Base-by-base conservation (phyloP, 2,329 filamentous ascomycete species). In the Cytospora leucostoma region DNA sequence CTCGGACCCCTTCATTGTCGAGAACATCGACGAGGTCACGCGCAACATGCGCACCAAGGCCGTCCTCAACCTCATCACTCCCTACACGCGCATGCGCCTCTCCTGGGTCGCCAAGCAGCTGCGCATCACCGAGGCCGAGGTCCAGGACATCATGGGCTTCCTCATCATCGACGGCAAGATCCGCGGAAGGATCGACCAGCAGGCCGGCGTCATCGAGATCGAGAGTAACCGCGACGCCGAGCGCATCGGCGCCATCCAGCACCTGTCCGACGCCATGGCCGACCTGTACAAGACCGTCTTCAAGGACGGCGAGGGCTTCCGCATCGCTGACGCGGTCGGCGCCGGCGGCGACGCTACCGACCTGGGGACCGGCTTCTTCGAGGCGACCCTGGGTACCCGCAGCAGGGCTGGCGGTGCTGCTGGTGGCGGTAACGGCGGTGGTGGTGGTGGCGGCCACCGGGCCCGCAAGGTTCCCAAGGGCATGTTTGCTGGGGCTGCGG, bases 1-100 rank as follows among this genome's bases (percentile, higher is more conserved):
- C 47, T 87, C 89, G 13, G 95, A 99, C 74, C 88, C 91, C 0
- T 99, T 98, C 78, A 99, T 99, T 70, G 94, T 94, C 34, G 95
- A 98, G 78, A 98, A 99, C 74, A 99, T 99, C 70, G 95, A 98
- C 76, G 95, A 99, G 78, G 94, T 99, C 63, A 99, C 94, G 59
- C 91, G 95, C 51, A 97, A 95, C 76, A 97, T 99, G 90, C 91
- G 95, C 61, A 98, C 93, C 68, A 97, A 97, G 81, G 94, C 93
- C 1, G 88, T 98, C 11, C 80, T 97, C 67, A 97, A 95, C 78
- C 82, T 98, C 32, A 95, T 98, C 67, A 93, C 93, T 5, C 95
- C 95, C 0, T 99, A 98, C 80, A 96, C 92, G 7, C 88, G 93
- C 58, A 97, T 98, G 85, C 92, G 90, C 67, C 81, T 98, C 32